phyloP scores from a whole-genome alignment of 2,329 filamentous ascomycete species.

The Apiospora aurea region DNA sequence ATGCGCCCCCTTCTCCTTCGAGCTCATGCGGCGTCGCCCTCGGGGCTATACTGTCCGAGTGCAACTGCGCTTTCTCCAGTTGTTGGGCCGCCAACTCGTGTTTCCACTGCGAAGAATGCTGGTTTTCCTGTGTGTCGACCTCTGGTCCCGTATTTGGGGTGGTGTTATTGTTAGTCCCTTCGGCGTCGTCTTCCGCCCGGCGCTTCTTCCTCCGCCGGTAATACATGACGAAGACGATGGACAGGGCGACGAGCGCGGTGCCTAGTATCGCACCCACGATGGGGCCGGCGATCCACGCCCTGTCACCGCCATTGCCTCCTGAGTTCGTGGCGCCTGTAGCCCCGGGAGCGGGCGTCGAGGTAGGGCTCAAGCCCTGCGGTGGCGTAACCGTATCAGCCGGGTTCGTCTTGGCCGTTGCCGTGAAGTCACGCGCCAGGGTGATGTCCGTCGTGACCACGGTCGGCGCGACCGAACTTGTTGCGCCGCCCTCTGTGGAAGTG shows the following conservation, averaged over 20 bases:
- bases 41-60: neutral
- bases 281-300: neutral
- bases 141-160: neutral
- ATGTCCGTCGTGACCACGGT: conserved; percentile 9
- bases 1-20: neutral
- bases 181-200: neutral
- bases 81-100: neutral
- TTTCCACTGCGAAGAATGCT: neutral
- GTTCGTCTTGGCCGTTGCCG: neutral
- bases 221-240: neutral
- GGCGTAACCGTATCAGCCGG: neutral
- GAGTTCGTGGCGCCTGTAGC: neutral
- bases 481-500: neutral
- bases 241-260: neutral
- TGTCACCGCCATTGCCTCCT: neutral
- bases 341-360: neutral
- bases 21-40: neutral
- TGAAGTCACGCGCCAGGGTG: neutral
- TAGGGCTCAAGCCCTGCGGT: neutral
- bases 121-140: neutral
- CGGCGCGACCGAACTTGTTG: neutral
- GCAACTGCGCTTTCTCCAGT: neutral
- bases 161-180: neutral
- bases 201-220: conserved; percentile 1
- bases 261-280: neutral